Percentiles rank a stretch among this genome's conserved stretches.
Conservation (phyloP, 2,329 filamentous ascomycete genomes). For the Rhytidhysteron rufulum region DNA sequence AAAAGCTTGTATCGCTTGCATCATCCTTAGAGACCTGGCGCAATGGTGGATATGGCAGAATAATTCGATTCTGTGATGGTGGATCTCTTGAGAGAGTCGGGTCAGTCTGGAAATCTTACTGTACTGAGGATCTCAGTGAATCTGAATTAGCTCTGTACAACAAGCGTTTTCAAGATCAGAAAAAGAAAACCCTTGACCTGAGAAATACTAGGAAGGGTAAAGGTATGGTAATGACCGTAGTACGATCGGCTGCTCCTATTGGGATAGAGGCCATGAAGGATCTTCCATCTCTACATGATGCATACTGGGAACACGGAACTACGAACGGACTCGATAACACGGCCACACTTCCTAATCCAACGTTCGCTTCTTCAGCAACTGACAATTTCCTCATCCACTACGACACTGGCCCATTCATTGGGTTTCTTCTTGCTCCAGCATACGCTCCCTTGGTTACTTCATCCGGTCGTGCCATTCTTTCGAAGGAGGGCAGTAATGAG, state of each 20-base stretch:
- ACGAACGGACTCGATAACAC: conserved; percentile 9
- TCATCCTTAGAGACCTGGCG: conserved; percentile 45
- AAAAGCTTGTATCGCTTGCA: conserved; percentile 41
- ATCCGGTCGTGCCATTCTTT: conserved; percentile 5
- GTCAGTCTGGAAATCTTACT: conserved; percentile 40
- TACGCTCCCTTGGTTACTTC: conserved; percentile 5
- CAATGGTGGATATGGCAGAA: conserved; percentile 39
- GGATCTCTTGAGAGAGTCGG: conserved; percentile 43
- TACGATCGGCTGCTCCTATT: conserved; percentile 26
- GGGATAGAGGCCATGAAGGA: conserved; percentile 5
- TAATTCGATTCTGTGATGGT: conserved; percentile 49
- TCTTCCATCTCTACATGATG: conserved; percentile 8
- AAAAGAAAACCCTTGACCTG: neutral
- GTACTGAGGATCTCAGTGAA: neutral
- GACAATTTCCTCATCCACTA: conserved; percentile 43
- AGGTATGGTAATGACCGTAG: conserved; percentile 1
- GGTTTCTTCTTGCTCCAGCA: conserved; percentile 53
- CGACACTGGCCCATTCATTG: conserved; percentile 49
- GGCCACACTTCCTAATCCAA: conserved; percentile 28
- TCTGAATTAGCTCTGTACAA: neutral
- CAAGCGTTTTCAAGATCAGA: conserved; percentile 2
- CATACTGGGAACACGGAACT: conserved; percentile 29
- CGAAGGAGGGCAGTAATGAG: neutral
- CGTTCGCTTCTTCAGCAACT: conserved; percentile 42
- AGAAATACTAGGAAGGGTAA: conserved; percentile 1